Percentiles rank a stretch among this genome's conserved stretches.
Conservation (phyloP, 352 stramenopile species). For the Globisporangium cylindrosporum region DNA sequence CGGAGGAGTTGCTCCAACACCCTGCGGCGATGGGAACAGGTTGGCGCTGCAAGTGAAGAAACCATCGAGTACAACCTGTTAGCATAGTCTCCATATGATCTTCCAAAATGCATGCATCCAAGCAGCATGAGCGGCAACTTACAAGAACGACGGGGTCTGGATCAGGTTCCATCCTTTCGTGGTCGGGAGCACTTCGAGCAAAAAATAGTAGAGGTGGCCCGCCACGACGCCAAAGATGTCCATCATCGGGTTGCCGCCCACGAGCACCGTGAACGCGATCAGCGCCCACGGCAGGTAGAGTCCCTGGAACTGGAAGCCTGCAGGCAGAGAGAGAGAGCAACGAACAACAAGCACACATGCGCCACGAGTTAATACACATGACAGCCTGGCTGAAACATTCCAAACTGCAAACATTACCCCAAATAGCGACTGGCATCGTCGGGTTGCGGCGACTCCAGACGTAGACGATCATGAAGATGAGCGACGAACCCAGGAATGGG, state of each 20-base stretch:
- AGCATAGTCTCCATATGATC: not conserved
- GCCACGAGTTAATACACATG: not conserved
- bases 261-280: conserved; percentile 87
- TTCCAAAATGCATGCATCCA: not conserved
- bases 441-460: conserved; percentile 88
- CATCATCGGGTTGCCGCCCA: conserved; percentile 84
- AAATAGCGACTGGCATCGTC: conserved; percentile 78
- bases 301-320: conserved; percentile 85
- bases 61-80: not conserved
- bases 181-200: conserved; percentile 82
- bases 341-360: not conserved
- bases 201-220: conserved; percentile 89
- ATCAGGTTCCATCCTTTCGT: conserved; percentile 85
- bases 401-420: conserved; percentile 35
- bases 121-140: conserved; percentile 11
- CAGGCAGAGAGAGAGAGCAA: not conserved
- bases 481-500: conserved; percentile 76
- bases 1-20: conserved; percentile 32
- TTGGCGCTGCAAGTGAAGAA: conserved; percentile 28
- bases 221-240: conserved; percentile 84
- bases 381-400: no score
- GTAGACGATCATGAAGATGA: conserved; percentile 92
- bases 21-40: conserved; percentile 65
- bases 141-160: conserved; percentile 83
- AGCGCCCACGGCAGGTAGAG: conserved; percentile 88